Base-by-base conservation (phyloP, 208 protist genomes). In the Leishmania aethiopica region DNA sequence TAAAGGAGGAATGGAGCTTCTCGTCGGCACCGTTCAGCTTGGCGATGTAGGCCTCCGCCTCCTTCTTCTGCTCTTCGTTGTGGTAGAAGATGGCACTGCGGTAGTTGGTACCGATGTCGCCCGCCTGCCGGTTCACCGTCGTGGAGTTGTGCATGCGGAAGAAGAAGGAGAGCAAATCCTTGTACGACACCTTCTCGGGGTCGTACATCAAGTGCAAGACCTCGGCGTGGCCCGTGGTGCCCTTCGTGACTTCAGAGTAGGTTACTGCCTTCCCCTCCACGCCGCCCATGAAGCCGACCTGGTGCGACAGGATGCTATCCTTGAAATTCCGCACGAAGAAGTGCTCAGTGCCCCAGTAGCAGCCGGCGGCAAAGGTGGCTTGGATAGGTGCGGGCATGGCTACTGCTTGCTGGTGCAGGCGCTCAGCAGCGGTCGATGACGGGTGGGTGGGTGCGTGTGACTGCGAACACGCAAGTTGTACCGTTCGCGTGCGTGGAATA, bases 111-210 rank as follows among this genome's bases (percentile, higher is more conserved):
- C 98, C 98, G 10, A 96, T 60, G 76, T 99, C 98, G 15, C 87
- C 89, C 35, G 84, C 95, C 80, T 99, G 98, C 28, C 93, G 85
- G 87, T 99, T 99, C 35, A 88, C 60, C 25, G 91, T 96, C 10
- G 98, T 99, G 40, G 98, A 97, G 86, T 99, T 98, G 87, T 99
- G 98, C 77, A 96, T 97, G 73, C 90, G 86, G 80, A 98, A 99
- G 80, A 99, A 99, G 83, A 95, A 94, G 35, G 93, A 86, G 2
- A 99, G 76, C n/a, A 99, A 84, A 11, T 97, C 84, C 25, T 88
- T 81, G 85, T 95, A 99, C 17, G 87, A 89, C 0, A 98, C 86
- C 83, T 97, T 93, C 15, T 71, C 51, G 35, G 94, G 86, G 77
- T 99, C 90, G 79, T 94, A 98, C 37, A 80, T 92, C 76, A 98